Evolutionary conservation across 2,329 filamentous ascomycete genomes (phyloP).

Genomic region (Colletotrichum cereale): DNA sequence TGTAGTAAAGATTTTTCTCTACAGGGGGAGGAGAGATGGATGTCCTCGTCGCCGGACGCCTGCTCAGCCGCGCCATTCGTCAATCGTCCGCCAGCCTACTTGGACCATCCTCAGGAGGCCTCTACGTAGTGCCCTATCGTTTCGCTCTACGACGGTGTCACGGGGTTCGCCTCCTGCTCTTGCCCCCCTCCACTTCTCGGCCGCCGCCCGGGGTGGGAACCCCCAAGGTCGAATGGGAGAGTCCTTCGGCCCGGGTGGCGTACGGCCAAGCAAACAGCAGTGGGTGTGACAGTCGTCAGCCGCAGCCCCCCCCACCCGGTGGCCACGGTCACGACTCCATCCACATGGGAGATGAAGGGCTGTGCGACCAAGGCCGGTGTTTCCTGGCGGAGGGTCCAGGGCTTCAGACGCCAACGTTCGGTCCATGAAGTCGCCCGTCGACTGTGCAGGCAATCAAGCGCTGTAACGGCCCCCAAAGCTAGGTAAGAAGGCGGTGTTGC

Average conservation of each 20-base stretch:
- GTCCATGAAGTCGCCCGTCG: neutral
- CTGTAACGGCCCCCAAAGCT: neutral
- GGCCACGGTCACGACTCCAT: neutral
- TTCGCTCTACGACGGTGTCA: slow-evolving; percentile 20
- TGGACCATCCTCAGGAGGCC: slow-evolving; percentile 17
- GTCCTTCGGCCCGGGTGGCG: slow-evolving; percentile 29
- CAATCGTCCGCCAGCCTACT: neutral
- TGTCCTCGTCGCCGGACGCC: slow-evolving; percentile 1
- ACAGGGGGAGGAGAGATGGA: neutral
- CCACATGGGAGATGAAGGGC: neutral
- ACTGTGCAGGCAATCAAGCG: neutral
- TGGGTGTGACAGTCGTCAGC: slow-evolving; percentile 8
- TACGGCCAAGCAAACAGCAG: slow-evolving; percentile 21
- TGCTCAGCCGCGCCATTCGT: slow-evolving; percentile 9
- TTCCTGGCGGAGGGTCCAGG: neutral
- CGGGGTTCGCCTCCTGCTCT: neutral
- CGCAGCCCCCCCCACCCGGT: neutral
- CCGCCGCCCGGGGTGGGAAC: slow-evolving; percentile 25
- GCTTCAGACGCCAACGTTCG: neutral
- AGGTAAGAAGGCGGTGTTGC: neutral
- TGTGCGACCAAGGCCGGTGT: slow-evolving; percentile 21
- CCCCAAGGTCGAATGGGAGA: slow-evolving; percentile 10
- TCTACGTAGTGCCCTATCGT: slow-evolving; percentile 21
- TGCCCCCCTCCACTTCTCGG: slow-evolving; percentile 4
- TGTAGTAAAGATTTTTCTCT: neutral